Percentiles rank a stretch among this genome's conserved stretches.
These are phyloP conservation scores for Fusarium multiceps DNA, from an alignment of 2,329 filamentous ascomycete genomes.

Conservation along the genomic window DNA sequence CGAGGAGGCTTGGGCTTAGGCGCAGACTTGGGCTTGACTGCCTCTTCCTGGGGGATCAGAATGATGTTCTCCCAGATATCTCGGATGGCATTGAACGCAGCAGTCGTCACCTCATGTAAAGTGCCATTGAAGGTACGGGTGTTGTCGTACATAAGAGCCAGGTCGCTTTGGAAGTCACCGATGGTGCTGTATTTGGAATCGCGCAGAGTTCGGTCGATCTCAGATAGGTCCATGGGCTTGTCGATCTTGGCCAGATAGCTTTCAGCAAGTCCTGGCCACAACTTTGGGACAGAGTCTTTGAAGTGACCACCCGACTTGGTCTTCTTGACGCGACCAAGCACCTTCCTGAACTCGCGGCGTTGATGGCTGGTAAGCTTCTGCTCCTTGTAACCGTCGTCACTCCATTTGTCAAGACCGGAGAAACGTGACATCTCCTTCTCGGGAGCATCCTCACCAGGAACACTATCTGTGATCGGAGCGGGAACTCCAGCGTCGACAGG, in stretches of 20 bases:
- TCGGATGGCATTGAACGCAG: constrained; percentile 67
- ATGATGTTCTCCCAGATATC: constrained; percentile 61
- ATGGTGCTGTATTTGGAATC: constrained; percentile 73
- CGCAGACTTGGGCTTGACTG: constrained; percentile 65
- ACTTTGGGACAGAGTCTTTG: constrained; percentile 77
- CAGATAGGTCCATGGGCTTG: constrained; percentile 84
- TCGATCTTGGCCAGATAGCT: constrained; percentile 77
- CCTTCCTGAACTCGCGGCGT: constrained; percentile 70
- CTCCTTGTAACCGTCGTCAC: constrained; percentile 57
- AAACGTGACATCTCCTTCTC: constrained; percentile 42
- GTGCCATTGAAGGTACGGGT: constrained; percentile 84
- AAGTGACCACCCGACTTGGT: constrained; percentile 84
- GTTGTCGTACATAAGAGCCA: constrained; percentile 83
- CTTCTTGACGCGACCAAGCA: constrained; percentile 83
- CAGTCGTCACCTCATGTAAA: constrained; percentile 75
- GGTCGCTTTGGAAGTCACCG: constrained; percentile 78
- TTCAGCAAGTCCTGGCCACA: constrained; percentile 80
- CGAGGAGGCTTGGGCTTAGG: constrained; percentile 55
- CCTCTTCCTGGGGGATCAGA: constrained; percentile 62
- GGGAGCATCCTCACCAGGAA: constrained; percentile 41
- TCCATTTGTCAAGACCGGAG: constrained; percentile 53
- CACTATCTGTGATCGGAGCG: constrained; percentile 26
- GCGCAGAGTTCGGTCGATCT: constrained; percentile 84
- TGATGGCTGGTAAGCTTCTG: constrained; percentile 68
- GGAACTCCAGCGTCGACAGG: constrained; percentile 20